Percentiles rank a stretch among this genome's conserved stretches.
Conservation (phyloP, 2,329 filamentous ascomycete species). For the Hypoxylon sp. region DNA sequence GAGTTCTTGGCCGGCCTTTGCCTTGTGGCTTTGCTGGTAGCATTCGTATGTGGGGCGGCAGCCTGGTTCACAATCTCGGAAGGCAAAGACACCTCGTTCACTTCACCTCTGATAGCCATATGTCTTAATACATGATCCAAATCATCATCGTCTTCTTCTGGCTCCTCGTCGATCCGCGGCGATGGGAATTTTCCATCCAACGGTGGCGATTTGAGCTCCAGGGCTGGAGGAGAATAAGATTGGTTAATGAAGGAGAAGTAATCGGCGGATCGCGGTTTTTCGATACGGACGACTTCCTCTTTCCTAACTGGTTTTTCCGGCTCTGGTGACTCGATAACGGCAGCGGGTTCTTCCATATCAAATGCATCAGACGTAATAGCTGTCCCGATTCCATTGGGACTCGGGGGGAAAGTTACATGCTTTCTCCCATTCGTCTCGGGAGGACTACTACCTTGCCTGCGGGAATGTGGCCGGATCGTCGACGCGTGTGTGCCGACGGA, state of each 20-base stretch:
- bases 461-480: slow-evolving; percentile 44
- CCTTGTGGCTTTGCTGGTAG: slow-evolving; percentile 12
- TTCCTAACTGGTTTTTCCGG: not conserved
- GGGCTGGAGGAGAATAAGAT: slow-evolving; percentile 47
- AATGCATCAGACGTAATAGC: slow-evolving; percentile 26
- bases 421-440: slow-evolving; percentile 27
- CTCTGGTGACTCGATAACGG: slow-evolving; percentile 11
- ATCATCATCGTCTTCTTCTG: slow-evolving; percentile 36
- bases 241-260: slow-evolving; percentile 50
- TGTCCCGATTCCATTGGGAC: slow-evolving; percentile 34
- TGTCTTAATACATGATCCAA: slow-evolving; percentile 34
- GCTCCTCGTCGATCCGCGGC: slow-evolving; percentile 40
- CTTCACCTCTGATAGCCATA: slow-evolving; percentile 21
- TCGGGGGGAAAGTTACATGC: slow-evolving; percentile 34
- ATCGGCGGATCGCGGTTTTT: slow-evolving; percentile 43
- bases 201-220: slow-evolving; percentile 45
- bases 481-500: slow-evolving; percentile 45
- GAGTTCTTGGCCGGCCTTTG: slow-evolving; percentile 43
- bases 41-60: slow-evolving; percentile 19
- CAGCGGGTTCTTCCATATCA: slow-evolving; percentile 12
- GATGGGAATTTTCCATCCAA: slow-evolving; percentile 39
- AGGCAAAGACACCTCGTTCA: slow-evolving; percentile 17
- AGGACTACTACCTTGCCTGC: slow-evolving; percentile 30
- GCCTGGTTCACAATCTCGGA: slow-evolving; percentile 21
- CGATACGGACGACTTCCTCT: slow-evolving; percentile 8